Percentiles rank a stretch among this genome's conserved stretches.
Conservation (phyloP, 805 yeast species). For the Wickerhamomyces bovis region DNA sequence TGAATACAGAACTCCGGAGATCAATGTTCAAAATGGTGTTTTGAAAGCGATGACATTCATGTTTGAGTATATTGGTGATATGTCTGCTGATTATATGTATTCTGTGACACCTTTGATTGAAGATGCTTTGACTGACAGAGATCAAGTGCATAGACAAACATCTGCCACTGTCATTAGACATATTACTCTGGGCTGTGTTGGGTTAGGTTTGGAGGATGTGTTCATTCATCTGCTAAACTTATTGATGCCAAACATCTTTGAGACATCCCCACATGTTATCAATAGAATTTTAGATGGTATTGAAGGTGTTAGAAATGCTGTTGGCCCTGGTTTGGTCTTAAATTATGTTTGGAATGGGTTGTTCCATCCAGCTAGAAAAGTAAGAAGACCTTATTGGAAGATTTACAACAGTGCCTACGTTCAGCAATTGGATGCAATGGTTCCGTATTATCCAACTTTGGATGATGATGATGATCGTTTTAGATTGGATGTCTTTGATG, state of each 20-base stretch:
- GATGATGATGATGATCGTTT: slow-evolving; percentile 27
- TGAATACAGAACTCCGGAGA: slow-evolving; percentile 88
- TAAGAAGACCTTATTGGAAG: slow-evolving; percentile 81
- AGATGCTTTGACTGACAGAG: slow-evolving; percentile 87
- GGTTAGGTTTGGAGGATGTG: slow-evolving; percentile 72
- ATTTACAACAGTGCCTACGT: slow-evolving; percentile 72
- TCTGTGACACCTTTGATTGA: slow-evolving; percentile 74
- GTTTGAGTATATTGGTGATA: slow-evolving; percentile 85
- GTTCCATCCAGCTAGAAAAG: slow-evolving; percentile 89
- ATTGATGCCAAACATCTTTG: slow-evolving; percentile 83
- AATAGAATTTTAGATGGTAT: slow-evolving; percentile 74
- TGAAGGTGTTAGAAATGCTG: slow-evolving; percentile 59
- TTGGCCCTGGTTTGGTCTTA: slow-evolving; percentile 72
- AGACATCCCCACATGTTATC: slow-evolving; percentile 94
- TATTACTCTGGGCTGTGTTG: slow-evolving; percentile 72
- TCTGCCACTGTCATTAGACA: slow-evolving; percentile 85
- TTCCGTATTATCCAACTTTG: slow-evolving; percentile 75
- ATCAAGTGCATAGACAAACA: slow-evolving; percentile 90
- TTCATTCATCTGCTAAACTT: slow-evolving; percentile 79
- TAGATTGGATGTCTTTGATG: slow-evolving; percentile 18
- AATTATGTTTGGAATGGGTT: slow-evolving; percentile 83
- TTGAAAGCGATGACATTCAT: slow-evolving; percentile 84
- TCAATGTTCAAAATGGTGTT: slow-evolving; percentile 93
- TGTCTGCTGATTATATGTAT: slow-evolving; percentile 76
- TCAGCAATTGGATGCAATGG: slow-evolving; percentile 66